A percentile compares a stretch with the other conserved stretches of the same genome.
Conservation (phyloP, 805 yeast species). For the Kluyveromyces lactis region DNA sequence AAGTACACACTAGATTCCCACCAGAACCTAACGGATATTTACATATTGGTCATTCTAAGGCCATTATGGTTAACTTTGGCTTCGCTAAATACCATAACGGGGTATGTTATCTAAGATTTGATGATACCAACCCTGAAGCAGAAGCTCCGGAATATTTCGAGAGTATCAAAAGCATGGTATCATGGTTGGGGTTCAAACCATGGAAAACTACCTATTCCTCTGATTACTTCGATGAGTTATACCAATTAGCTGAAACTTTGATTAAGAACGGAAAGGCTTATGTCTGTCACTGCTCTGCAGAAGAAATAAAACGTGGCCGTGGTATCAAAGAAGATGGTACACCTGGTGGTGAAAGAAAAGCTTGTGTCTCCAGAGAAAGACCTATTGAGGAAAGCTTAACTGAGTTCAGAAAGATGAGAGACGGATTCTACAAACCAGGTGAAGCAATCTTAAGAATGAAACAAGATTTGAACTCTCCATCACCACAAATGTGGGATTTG, state of each 20-base stretch:
- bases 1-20: constrained; percentile 85
- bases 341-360: constrained; percentile 84
- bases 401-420: constrained; percentile 86
- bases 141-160: constrained; percentile 89
- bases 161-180: constrained; percentile 74
- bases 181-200: constrained; percentile 92
- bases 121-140: constrained; percentile 98
- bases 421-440: constrained; percentile 82
- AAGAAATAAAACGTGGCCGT: constrained; percentile 81
- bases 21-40: constrained; percentile 99
- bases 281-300: constrained; percentile 89
- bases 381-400: constrained; percentile 64
- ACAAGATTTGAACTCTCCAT: constrained; percentile 80
- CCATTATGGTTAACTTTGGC: constrained; percentile 97
- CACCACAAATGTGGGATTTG: constrained; percentile 99
- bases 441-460: constrained; percentile 96
- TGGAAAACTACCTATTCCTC: constrained; percentile 94
- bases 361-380: constrained; percentile 69
- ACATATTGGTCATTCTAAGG: constrained; percentile 98
- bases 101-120: constrained; percentile 84
- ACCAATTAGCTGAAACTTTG: constrained; percentile 79
- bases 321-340: constrained; percentile 90
- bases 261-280: constrained; percentile 69
- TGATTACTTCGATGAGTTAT: constrained; percentile 86
- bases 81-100: constrained; percentile 84